Evolutionary conservation across 2,329 filamentous ascomycete species (phyloP), one percentile per base, ranked within the genome.

Genomic region (Ophiostoma angusticollis): DNA sequence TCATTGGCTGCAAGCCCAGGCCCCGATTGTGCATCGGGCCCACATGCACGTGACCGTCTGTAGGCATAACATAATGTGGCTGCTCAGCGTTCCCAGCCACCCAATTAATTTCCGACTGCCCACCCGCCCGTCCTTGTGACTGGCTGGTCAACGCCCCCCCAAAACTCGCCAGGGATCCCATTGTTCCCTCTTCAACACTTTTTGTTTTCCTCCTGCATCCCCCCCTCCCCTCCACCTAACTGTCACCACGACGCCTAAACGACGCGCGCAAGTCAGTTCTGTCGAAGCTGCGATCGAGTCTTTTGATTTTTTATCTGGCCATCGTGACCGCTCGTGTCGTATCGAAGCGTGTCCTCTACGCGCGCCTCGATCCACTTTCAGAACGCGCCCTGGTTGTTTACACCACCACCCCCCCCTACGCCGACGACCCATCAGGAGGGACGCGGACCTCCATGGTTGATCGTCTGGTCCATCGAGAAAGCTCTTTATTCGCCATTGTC

Each of bases 91-190:
- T 18, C 41, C 47, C 47, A 49, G 47, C 47, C 47, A 49, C 47
- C 47, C 22, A 42, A 49, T 49, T 49, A 49, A 49, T 49, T 49
- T 48, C 45, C 33, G 23, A 27, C 32, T 13, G 30, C 34, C 14
- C 21, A 31, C 3, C 31, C 24, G 31, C 25, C 34, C 17, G 37
- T 27, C 21, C 29, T n/a, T 44, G 23, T 41, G 30, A 44, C 42
- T 44, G 42, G 35, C 38, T 40, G 35, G 37, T 19, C 41, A 43
- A 40, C 37, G 23, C 31, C 36, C 23, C 37, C n/a, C 29, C 28
- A 16, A 31, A 30, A 30, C 14, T 12, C 25, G 18, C 16, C 31
- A 35, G 19, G 25, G 25, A 18, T 18, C 22, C 29, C 32, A 23
- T 31, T 19, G 29, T 36, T 39, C 29, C 35, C 31, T 27, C 34